Conservation (phyloP, 2,329 filamentous ascomycete genomes). For the Ophiostoma pallidulum region DNA sequence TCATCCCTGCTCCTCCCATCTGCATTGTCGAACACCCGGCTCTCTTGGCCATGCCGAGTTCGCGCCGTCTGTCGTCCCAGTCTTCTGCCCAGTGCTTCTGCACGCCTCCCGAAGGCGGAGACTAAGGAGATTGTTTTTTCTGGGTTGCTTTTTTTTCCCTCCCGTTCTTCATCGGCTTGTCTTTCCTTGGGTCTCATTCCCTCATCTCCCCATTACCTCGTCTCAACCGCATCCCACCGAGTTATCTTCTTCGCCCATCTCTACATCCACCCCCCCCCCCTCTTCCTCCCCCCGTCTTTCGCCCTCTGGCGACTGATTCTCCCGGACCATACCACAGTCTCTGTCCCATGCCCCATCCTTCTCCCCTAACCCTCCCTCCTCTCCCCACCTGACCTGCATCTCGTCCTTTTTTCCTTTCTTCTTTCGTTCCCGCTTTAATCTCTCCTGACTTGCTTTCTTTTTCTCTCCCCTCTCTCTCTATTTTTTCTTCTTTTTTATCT, state of each 20-base stretch:
- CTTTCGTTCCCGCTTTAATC: background rate
- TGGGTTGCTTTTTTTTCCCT: background rate
- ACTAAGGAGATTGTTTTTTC: background rate
- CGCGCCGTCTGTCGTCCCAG: no score
- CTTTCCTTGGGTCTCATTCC: background rate
- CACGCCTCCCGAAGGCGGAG: conserved; percentile 3
- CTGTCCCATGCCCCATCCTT: no score
- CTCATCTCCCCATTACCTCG: background rate
- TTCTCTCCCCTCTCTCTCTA: no score
- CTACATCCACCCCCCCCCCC: conserved; percentile 12
- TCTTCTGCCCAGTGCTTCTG: background rate
- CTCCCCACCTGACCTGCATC: background rate
- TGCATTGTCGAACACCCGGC: background rate
- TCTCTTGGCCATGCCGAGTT: no score
- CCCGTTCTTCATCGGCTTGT: no score
- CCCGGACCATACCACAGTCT: no score
- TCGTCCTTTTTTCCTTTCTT: background rate
- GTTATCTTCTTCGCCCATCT: conserved; percentile 14
- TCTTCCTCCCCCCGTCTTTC: background rate
- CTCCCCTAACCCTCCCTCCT: background rate
- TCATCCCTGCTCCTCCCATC: background rate
- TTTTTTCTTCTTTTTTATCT: background rate
- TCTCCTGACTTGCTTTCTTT: background rate
- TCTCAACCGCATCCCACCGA: background rate
- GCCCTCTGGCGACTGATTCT: no score